Evolutionary conservation across 1,139 yeast species (phyloP).

Genomic region (Pichia sp.): DNA sequence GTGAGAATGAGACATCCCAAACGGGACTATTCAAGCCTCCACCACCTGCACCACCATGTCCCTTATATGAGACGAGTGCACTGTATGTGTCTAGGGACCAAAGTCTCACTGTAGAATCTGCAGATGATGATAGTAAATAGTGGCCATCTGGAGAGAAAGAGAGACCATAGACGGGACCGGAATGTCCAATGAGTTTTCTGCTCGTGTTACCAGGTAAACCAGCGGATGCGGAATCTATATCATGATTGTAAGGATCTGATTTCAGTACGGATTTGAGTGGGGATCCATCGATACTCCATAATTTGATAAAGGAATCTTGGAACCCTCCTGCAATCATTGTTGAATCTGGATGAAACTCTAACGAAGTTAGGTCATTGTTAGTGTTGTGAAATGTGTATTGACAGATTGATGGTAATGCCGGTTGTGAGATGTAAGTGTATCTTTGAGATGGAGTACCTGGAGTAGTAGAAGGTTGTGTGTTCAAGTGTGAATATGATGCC

Average conservation of each 20-base stretch:
- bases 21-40: constrained; percentile 62
- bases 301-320: constrained; percentile 80
- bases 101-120: constrained; percentile 83
- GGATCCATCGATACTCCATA: constrained; percentile 91
- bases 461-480: neutral
- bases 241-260: constrained; percentile 50
- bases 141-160: constrained; percentile 88
- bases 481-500: constrained; percentile 22
- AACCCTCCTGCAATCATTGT: constrained; percentile 91
- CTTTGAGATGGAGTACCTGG: neutral
- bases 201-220: constrained; percentile 27
- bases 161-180: constrained; percentile 89
- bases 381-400: constrained; percentile 98
- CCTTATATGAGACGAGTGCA: constrained; percentile 87
- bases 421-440: constrained; percentile 36
- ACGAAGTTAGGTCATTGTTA: constrained; percentile 74
- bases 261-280: constrained; percentile 64
- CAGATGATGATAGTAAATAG: constrained; percentile 76
- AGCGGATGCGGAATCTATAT: constrained; percentile 8
- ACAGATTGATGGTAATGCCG: constrained; percentile 89
- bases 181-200: constrained; percentile 79
- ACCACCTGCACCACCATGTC: constrained; percentile 41
- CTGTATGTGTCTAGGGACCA: constrained; percentile 95
- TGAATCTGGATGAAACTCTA: constrained; percentile 83
- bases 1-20: constrained; percentile 95